Evolutionary conservation across 768 basidiomycete genomes (phyloP), one percentile per base, ranked within the genome.

Genomic region (Lactifluus echinatus): DNA sequence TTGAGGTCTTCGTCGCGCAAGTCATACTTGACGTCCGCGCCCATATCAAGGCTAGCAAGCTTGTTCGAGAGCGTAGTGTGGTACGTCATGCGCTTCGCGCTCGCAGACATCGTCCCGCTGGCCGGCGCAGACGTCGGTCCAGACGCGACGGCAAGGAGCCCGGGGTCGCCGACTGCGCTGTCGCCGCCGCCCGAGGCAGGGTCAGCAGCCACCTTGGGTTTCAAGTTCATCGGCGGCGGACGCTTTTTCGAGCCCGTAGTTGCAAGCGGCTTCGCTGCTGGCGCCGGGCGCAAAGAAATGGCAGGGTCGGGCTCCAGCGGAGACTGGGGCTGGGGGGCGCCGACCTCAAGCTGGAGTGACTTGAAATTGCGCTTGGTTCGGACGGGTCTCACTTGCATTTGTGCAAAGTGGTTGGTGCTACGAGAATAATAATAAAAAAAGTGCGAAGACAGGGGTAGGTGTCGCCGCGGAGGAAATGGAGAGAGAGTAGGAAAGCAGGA

Each of bases 321-420:
- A 2, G 76, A 68, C n/a, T 68, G 56, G 39, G 73, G 63, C 21
- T 77, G 68, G 45, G 72, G 68, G 45, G 72, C 71, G 44, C 77
- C 60, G 56, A 85, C 82, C 63, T 80, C 77, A 68, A 93, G 83
- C 73, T 85, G 82, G 8, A 93, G 80, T 37, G 79, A 83, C 72
- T 91, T 93, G 80, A 91, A 92, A 69, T 93, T 93, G 61, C 91
- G 84, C 71, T 93, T 93, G 79, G 91, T 90, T 72, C 90, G 86
- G 60, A 90, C 80, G 37, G 80, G 79, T 37, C 74, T 70, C 76
- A 78, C 78, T 19, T 57, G 31, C 31, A 31, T 37, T 33, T n/a
- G 23, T 49, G 45, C 44, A 40, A 33, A 15, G 28, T 47, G 21
- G 23, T 3, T 7, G n/a, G n/a, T n/a, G n/a, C n/a, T n/a, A n/a